These are phyloP conservation scores for Trichoderma reesei DNA, from an alignment of 495 filamentous ascomycete species.

Conservation along the genomic window DNA sequence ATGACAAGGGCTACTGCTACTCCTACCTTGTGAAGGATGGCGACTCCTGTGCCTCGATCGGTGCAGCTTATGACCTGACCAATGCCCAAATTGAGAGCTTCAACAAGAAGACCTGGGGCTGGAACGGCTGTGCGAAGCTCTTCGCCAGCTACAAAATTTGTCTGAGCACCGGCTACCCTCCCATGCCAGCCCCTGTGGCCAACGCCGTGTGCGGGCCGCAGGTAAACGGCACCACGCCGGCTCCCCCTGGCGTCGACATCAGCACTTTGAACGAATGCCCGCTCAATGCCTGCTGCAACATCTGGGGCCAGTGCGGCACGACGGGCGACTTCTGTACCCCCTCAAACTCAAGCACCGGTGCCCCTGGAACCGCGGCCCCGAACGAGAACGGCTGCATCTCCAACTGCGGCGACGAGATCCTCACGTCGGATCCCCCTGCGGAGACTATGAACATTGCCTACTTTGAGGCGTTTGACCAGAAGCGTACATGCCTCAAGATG, in stretches of 20 bases:
- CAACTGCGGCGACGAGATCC: constrained; percentile 37
- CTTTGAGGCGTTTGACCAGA: constrained; percentile 21
- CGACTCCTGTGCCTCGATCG: constrained; percentile 19
- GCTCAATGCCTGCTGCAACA: constrained; percentile 28
- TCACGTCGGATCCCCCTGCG: constrained; percentile 13
- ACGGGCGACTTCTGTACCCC: constrained; percentile 37
- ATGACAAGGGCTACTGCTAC: constrained; percentile 26
- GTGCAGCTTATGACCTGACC: constrained; percentile 15
- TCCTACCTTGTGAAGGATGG: constrained; percentile 16
- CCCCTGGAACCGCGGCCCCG: constrained; percentile 29
- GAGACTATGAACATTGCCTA: constrained; percentile 18
- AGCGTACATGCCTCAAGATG: constrained; percentile 20
- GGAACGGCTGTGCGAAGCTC: constrained; percentile 33
- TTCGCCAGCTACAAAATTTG: constrained; percentile 28
- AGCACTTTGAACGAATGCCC: constrained; percentile 26
- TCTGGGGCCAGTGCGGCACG: constrained; percentile 41
- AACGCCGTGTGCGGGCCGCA: constrained; percentile 39
- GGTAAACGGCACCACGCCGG: constrained; percentile 24
- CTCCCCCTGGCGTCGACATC: constrained; percentile 13
- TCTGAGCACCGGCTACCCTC: constrained; percentile 36
- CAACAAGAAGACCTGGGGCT: constrained; percentile 37
- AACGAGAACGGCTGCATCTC: constrained; percentile 35
- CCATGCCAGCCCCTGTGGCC: constrained; percentile 30
- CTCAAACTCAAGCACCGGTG: constrained; percentile 16
- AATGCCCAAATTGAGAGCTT: constrained; percentile 21